Evolutionary conservation across 2,329 filamentous ascomycete species (phyloP).

Genomic region (Xylaria sp.): DNA sequence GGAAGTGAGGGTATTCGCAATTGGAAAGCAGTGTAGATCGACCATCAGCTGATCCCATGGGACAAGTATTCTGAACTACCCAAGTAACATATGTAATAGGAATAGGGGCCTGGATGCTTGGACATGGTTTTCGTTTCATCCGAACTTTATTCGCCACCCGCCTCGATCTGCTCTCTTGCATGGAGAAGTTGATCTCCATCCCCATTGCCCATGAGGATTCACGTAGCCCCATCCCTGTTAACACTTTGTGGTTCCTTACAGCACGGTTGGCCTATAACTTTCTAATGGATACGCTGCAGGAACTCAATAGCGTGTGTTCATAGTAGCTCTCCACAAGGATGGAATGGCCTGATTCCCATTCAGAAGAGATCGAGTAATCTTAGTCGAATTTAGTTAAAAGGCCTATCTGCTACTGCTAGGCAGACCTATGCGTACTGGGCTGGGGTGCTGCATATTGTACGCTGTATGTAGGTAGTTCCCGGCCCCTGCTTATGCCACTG

Average conservation of each 20-base stretch:
- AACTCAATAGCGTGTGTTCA: neutral
- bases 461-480: neutral
- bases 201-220: neutral
- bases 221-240: neutral
- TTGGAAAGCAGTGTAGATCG: neutral
- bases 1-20: neutral
- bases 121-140: neutral
- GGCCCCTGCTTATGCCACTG: constrained; percentile 2
- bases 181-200: neutral
- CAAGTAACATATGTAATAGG: neutral
- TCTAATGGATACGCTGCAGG: neutral
- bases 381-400: neutral
- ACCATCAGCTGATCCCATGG: constrained; percentile 2
- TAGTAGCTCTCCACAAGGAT: neutral
- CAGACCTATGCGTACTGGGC: neutral
- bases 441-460: neutral
- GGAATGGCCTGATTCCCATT: constrained; percentile 6
- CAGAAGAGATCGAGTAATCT: neutral
- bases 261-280: neutral
- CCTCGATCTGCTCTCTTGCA: neutral
- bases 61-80: neutral
- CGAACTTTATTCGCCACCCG: constrained; percentile 3
- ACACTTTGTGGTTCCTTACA: neutral
- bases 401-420: constrained; percentile 1
- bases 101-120: constrained; percentile 3